Evolutionary conservation across 1,284 basidiomycete genomes (phyloP).

Genomic region (Rhodotorula sp.): DNA sequence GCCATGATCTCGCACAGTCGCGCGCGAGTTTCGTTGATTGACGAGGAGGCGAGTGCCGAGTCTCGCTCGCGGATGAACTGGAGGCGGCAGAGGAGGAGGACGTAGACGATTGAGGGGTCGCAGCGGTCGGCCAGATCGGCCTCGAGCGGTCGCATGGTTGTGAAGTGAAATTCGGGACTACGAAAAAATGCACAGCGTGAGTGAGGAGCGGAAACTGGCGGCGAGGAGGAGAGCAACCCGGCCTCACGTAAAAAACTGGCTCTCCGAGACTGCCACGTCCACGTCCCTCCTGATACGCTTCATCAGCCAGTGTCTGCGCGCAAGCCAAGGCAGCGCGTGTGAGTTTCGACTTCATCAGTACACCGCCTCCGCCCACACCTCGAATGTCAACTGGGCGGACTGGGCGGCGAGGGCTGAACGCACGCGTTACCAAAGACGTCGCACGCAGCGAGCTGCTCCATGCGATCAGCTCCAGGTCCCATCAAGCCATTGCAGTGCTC

Average conservation of each 20-base stretch:
- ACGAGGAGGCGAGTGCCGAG: conserved; percentile 31
- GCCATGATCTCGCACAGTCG: conserved; percentile 46
- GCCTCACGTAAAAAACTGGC: conserved; percentile 28
- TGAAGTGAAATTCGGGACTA: conserved; percentile 31
- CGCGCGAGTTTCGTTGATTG: conserved; percentile 43
- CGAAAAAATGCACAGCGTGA: neutral
- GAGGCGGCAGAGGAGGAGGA: conserved; percentile 37
- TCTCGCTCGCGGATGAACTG: conserved; percentile 38
- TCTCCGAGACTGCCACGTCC: conserved; percentile 33
- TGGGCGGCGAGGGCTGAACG: neutral
- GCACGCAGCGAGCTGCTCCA: conserved; percentile 10
- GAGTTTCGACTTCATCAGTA: neutral
- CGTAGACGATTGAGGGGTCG: conserved; percentile 38
- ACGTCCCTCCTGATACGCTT: conserved; percentile 22
- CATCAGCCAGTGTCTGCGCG: conserved; percentile 27
- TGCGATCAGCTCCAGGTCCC: conserved; percentile 10
- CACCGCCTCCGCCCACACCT: neutral
- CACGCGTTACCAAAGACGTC: conserved; percentile 21
- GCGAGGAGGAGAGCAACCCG: neutral
- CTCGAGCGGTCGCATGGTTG: conserved; percentile 30
- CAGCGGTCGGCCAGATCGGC: conserved; percentile 9
- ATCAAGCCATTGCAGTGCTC: neutral
- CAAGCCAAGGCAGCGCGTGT: neutral
- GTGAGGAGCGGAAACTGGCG: too few relatives aligned
- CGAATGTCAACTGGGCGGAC: neutral